phyloP scores from a whole-genome alignment of 768 basidiomycete species.

The Clavulina sp. region DNA sequence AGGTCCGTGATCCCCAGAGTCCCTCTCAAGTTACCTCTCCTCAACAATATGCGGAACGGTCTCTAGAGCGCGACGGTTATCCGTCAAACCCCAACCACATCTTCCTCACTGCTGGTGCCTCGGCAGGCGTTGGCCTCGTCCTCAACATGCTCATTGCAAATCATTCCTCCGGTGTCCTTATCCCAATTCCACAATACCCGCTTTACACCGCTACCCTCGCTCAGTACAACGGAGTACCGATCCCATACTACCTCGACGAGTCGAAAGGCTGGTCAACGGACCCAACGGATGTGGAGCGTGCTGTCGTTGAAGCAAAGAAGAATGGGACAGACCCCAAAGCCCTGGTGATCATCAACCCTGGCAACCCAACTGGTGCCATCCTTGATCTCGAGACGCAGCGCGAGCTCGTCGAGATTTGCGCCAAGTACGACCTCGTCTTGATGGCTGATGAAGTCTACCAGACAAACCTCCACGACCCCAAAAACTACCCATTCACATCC shows the following conservation, averaged over 20 bases:
- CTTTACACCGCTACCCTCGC: constrained; percentile 92
- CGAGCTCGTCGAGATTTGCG: constrained; percentile 66
- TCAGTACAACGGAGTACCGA: constrained; percentile 55
- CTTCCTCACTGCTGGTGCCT: constrained; percentile 91
- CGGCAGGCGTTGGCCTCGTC: constrained; percentile 78
- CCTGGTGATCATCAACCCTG: constrained; percentile 95
- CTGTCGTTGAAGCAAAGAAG: constrained; percentile 44
- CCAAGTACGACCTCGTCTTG: constrained; percentile 68
- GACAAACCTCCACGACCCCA: constrained; percentile 59
- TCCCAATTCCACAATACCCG: constrained; percentile 97
- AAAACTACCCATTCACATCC: constrained; percentile 62
- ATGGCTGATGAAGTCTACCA: constrained; percentile 99
- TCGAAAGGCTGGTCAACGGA: constrained; percentile 68
- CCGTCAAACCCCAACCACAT: constrained; percentile 69
- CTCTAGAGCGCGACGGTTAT: constrained; percentile 72
- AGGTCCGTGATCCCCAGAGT: constrained; percentile 28
- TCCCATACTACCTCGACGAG: constrained; percentile 87
- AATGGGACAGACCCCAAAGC: constrained; percentile 55
- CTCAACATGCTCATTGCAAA: constrained; percentile 61
- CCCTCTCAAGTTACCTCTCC: not conserved
- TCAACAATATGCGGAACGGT: not conserved
- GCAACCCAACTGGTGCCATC: constrained; percentile 88
- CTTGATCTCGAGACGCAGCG: constrained; percentile 55
- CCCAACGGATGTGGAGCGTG: constrained; percentile 41
- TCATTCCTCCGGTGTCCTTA: constrained; percentile 59